Evolutionary conservation across 179 eudicot genomes (phyloP).

Genomic region (Actinidia arguta): DNA sequence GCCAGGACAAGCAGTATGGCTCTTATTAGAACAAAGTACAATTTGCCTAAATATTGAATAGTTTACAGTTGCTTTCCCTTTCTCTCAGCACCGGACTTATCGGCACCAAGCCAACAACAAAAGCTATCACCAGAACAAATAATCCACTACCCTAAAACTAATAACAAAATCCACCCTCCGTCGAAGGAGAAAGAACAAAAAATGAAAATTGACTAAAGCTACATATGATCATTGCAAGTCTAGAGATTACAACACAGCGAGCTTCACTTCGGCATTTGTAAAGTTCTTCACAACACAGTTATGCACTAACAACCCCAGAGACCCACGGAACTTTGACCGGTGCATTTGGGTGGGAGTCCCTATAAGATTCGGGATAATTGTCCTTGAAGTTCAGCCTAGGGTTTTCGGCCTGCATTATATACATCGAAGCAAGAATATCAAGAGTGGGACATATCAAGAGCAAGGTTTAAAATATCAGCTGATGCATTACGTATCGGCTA

Average conservation of each 20-base stretch:
- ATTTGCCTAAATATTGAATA: too few species aligned
- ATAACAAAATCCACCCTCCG: constrained; percentile 4
- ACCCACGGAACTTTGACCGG: constrained; percentile 90
- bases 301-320: constrained; percentile 62
- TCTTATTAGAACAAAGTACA: too few species aligned
- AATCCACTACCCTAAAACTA: background rate
- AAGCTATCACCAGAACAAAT: background rate
- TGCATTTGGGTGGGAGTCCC: constrained; percentile 72
- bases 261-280: background rate
- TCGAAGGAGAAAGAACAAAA: background rate
- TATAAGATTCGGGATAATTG: constrained; percentile 73
- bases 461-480: too few species aligned
- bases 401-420: constrained; percentile 71
- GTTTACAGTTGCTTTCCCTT: too few species aligned
- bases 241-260: background rate
- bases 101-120: background rate
- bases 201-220: background rate
- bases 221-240: background rate
- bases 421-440: background rate
- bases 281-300: constrained; percentile 7
- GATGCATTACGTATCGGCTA: too few species aligned
- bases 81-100: constrained; percentile 16
- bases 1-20: too few species aligned
- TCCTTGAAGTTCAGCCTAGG: constrained; percentile 80
- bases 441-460: too few species aligned